These are phyloP conservation scores for Silene conica DNA, from an alignment of 148 eudicot species.

Conservation along the genomic window DNA sequence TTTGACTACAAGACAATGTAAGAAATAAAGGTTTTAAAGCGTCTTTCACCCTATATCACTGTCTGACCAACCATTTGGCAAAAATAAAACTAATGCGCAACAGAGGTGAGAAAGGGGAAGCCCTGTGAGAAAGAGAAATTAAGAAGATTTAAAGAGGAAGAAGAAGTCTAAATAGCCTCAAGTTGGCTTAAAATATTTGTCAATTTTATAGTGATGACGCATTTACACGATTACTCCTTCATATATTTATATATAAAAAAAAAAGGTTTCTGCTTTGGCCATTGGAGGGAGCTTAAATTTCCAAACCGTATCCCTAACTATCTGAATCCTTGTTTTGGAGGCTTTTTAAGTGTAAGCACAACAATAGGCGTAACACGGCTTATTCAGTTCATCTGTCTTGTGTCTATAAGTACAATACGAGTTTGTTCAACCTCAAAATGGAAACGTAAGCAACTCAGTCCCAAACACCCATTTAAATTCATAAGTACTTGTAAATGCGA, in stretches of 20 bases:
- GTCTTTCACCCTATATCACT: neutral
- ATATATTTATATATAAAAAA: too few species aligned
- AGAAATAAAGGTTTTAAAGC: neutral
- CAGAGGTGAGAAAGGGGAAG: neutral
- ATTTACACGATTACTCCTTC: too few species aligned
- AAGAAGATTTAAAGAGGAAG: neutral
- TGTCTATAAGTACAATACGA: too few species aligned
- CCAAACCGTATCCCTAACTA: neutral
- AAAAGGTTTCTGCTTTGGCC: too few species aligned
- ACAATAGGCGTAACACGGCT: neutral
- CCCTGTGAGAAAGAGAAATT: neutral
- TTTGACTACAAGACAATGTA: neutral
- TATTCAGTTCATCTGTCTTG: too few species aligned
- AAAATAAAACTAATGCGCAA: neutral
- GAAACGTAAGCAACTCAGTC: neutral
- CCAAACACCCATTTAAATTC: neutral
- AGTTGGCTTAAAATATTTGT: too few species aligned
- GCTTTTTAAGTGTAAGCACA: neutral
- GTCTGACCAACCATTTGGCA: neutral
- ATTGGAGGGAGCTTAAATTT: too few species aligned
- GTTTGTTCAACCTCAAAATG: neutral
- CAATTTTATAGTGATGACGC: too few species aligned
- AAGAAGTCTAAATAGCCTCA: too few species aligned
- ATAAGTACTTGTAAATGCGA: conserved; percentile 1
- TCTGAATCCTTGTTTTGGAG: neutral